Conservation (phyloP, 805 yeast genomes). For the Millerago galiae region DNA sequence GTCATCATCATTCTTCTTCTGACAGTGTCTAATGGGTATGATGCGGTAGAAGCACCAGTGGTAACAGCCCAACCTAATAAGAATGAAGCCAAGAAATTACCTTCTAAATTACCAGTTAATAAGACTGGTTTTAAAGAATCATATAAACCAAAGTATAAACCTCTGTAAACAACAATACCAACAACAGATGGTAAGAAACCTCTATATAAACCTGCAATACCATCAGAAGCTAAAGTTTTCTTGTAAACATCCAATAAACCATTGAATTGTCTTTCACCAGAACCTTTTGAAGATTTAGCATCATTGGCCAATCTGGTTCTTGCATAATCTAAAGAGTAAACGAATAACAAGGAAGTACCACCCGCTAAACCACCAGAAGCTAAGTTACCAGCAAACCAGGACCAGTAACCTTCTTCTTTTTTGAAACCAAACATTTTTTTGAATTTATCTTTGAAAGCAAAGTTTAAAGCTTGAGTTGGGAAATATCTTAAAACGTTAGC, state of each 20-base stretch:
- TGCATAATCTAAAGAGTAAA: conserved; percentile 96
- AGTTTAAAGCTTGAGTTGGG: conserved; percentile 99
- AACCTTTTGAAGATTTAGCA: conserved; percentile 82
- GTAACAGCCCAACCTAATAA: conserved; percentile 96
- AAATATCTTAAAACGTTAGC: conserved; percentile 98
- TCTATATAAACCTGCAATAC: conserved; percentile 98
- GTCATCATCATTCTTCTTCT: conserved; percentile 99
- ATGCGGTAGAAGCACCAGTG: conserved; percentile 97
- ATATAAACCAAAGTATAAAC: conserved; percentile 96
- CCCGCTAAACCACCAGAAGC: conserved; percentile 99
- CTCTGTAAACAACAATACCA: conserved; percentile 98
- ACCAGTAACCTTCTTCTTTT: conserved; percentile 89
- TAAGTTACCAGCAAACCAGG: conserved; percentile 96
- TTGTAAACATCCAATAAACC: conserved; percentile 95
- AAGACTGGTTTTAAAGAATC: conserved; percentile 95
- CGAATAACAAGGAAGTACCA: conserved; percentile 89
- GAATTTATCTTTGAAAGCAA: conserved; percentile 97
- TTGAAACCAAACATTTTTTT: conserved; percentile 95
- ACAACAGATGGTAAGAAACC: conserved; percentile 98
- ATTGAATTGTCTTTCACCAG: conserved; percentile 92
- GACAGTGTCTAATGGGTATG: conserved; percentile 98
- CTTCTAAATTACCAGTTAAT: conserved; percentile 90
- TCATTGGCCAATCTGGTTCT: conserved; percentile 99
- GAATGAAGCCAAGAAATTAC: conserved; percentile 93
- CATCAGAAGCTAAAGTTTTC: conserved; percentile 92